These are phyloP conservation scores for Claviceps pazoutovae DNA, from an alignment of 2,329 filamentous ascomycete species.

Conservation along the genomic window DNA sequence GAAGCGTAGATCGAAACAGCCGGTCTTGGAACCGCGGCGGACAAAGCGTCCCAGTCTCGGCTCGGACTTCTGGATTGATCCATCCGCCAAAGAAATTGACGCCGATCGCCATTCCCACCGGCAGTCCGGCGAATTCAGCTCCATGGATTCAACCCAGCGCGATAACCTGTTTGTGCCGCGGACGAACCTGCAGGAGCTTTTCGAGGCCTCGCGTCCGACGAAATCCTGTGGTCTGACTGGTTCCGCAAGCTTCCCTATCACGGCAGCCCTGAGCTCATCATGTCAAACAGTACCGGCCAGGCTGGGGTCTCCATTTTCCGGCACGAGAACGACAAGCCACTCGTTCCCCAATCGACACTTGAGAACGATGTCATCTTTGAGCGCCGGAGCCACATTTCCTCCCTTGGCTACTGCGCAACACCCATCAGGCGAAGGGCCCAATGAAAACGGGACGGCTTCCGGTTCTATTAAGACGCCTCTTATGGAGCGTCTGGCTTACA, in stretches of 20 bases:
- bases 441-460: neutral
- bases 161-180: constrained; percentile 28
- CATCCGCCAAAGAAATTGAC: constrained; percentile 15
- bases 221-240: neutral
- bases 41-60: constrained; percentile 40
- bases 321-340: constrained; percentile 31
- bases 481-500: constrained; percentile 39
- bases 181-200: constrained; percentile 27
- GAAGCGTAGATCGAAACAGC: constrained; percentile 38
- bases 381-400: constrained; percentile 29
- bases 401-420: constrained; percentile 43
- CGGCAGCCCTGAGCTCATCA: constrained; percentile 11
- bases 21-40: constrained; percentile 31
- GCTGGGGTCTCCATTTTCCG: constrained; percentile 46
- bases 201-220: constrained; percentile 18
- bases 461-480: constrained; percentile 29
- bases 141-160: constrained; percentile 17
- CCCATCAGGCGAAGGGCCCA: constrained; percentile 22
- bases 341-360: constrained; percentile 47
- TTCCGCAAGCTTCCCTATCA: neutral
- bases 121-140: constrained; percentile 20
- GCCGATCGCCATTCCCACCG: constrained; percentile 8
- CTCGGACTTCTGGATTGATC: constrained; percentile 39
- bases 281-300: constrained; percentile 27
- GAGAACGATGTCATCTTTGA: constrained; percentile 29